phyloP scores from a whole-genome alignment of 177 flowering plant species.

The Vitis hybrid region DNA sequence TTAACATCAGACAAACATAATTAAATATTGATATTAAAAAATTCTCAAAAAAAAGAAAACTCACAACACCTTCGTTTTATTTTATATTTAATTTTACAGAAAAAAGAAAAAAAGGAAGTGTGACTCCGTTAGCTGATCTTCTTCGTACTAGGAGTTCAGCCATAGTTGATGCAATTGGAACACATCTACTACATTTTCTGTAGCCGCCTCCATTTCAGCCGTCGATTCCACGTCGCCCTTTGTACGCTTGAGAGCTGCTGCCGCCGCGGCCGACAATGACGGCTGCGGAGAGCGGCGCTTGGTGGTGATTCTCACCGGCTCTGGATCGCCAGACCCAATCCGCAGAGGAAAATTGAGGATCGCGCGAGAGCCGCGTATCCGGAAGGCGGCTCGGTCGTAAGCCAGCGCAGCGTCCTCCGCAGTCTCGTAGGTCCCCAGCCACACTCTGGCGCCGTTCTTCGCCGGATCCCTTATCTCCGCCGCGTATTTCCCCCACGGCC shows the following conservation, averaged over 20 bases:
- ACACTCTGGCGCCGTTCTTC: slow-evolving; percentile 56
- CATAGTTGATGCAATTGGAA: no score
- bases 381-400: slow-evolving; percentile 58
- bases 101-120: no score
- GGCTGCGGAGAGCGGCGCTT: slow-evolving; percentile 14
- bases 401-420: slow-evolving; percentile 70
- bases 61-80: no score
- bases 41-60: no score
- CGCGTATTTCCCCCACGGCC: slow-evolving; percentile 70
- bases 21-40: no score
- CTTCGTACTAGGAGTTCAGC: no score
- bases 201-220: no score
- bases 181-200: no score
- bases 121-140: no score
- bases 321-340: slow-evolving; percentile 15
- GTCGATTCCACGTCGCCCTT: background rate
- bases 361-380: slow-evolving; percentile 60
- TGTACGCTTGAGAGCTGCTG: background rate
- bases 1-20: no score
- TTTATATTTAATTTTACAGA: no score
- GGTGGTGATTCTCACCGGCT: slow-evolving; percentile 10
- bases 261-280: background rate
- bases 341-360: slow-evolving; percentile 57
- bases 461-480: slow-evolving; percentile 68
- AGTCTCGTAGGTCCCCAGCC: slow-evolving; percentile 64